Evolutionary conservation across 495 filamentous ascomycete genomes (phyloP), one percentile per base, ranked within the genome.

Genomic region (Penicillium dipodomyicola): DNA sequence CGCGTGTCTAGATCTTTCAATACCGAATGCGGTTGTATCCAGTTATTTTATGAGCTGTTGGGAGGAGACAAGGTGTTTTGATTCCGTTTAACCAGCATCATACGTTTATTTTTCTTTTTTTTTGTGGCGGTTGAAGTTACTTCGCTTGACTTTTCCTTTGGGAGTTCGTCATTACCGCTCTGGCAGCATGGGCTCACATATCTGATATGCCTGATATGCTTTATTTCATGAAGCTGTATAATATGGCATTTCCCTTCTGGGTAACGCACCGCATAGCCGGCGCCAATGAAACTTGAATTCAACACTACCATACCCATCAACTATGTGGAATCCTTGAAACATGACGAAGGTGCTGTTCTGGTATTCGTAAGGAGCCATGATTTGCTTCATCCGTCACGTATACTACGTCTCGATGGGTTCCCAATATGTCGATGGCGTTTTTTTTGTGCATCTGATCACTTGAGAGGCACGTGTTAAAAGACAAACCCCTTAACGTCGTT

Each of bases 1-100:
- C 67, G 65, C 63, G 61, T 59, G 57, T 60, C 64, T 67, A 70
- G 61, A 68, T 61, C 42, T 59, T 63, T 61, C 59, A 59, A 30
- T 54, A 45, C 51, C 51, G 48, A 59, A 47, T 59, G 57, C 50
- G 57, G 60, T 53, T 49, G 23, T 51, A 43, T 65, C 56, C 43
- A 56, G 37, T 54, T 20, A 30, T 61, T 62, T 52, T 54, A 53
- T 56, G 56, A 56, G 56, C 53, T 56, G 40, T 53, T 54, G 47
- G 48, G 35, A 30, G 56, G 49, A 58, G 25, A 57, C 45, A 58
- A 59, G 56, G 60, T 59, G 56, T 65, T 66, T 57, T 61, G 48
- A 61, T 59, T 54, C 55, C 56, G 52, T 58, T 65, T 52, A 51
- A 41, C 53, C 54, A 49, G 58, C 64, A 62, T 64, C 55, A 65